Base-by-base conservation (phyloP, 352 stramenopile genomes). In the Pythium periplocum region DNA sequence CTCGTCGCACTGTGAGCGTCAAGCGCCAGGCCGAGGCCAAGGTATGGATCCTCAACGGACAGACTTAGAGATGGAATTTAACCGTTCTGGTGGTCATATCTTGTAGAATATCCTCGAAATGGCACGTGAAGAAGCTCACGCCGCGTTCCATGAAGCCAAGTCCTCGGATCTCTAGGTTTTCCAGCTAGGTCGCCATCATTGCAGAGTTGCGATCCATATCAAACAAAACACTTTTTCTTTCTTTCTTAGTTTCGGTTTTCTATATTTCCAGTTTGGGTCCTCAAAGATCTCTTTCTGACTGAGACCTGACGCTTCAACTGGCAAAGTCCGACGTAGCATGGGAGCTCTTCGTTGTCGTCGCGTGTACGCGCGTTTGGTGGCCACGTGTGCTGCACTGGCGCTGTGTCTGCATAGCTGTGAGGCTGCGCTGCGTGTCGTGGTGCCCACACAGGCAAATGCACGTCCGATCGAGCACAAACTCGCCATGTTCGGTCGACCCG, bases 391-490 rank as follows among this genome's bases (percentile, higher is more conserved):
- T 26, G 17, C 17, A 26, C 17, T 26, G 17, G 17, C 17, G 17
- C 38, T 55, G 37, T 36, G 12, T 4, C 4, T n/a, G 30, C 12
- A 8, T 34, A 31, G 11, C 11, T 32, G 11, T 44, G n/a, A 31
- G n/a, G 59, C 49, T 2, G 53, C 51, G 44, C 60, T 67, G 39
- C 54, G 59, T 5, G 50, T 67, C 33, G 36, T 67, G 7, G 54
- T 42, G n/a, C 47, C 58, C 1, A 32, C 30, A 8, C n/a, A 17
- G 17, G 51, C 35, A 6, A 12, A 48, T 6, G 44, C n/a, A 5
- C 4, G 17, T 1, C 54, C 55, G 26, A 62, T 67, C 36, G 53
- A 55, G n/a, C 55, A 67, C 51, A 33, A 62, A 32, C 45, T 67
- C 41, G 59, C 59, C 30, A 26, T 62, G 2, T 67, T 67, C 30